Conservation (phyloP, 345 rosid genomes). For the Draba incana region DNA sequence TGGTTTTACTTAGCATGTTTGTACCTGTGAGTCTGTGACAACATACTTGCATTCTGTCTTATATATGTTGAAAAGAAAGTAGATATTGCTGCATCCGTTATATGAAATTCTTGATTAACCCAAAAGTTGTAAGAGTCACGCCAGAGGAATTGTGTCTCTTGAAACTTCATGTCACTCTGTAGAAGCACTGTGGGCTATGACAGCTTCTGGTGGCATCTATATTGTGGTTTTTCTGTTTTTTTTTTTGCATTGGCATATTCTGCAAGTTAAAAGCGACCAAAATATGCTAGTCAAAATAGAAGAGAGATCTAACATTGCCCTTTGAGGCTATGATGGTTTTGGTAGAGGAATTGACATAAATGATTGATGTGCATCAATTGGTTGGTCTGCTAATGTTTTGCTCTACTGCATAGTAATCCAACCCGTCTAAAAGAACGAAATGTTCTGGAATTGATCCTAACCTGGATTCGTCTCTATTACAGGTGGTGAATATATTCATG, state of each 20-base stretch:
- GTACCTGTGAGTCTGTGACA: not conserved
- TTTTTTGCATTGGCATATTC: not conserved
- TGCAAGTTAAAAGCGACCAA: not conserved
- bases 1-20: not conserved
- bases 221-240: not conserved
- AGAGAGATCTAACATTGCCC: no score
- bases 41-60: constrained; percentile 8
- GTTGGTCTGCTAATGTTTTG: constrained; percentile 7
- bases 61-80: not conserved
- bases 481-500: constrained; percentile 31
- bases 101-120: not conserved
- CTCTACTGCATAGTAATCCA: not conserved
- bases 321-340: constrained; percentile 9
- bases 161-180: constrained; percentile 9
- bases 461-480: constrained; percentile 8
- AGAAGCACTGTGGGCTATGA: not conserved
- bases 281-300: constrained; percentile 25
- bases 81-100: not conserved
- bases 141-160: not conserved
- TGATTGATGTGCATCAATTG: constrained; percentile 12
- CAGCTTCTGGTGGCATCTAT: not conserved
- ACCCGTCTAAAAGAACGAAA: constrained; percentile 1
- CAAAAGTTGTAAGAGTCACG: not conserved
- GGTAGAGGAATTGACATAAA: constrained; percentile 6
- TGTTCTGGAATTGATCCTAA: constrained; percentile 12